Evolutionary conservation across 2,329 filamentous ascomycete species (phyloP).

Genomic region (Colletotrichum scovillei): DNA sequence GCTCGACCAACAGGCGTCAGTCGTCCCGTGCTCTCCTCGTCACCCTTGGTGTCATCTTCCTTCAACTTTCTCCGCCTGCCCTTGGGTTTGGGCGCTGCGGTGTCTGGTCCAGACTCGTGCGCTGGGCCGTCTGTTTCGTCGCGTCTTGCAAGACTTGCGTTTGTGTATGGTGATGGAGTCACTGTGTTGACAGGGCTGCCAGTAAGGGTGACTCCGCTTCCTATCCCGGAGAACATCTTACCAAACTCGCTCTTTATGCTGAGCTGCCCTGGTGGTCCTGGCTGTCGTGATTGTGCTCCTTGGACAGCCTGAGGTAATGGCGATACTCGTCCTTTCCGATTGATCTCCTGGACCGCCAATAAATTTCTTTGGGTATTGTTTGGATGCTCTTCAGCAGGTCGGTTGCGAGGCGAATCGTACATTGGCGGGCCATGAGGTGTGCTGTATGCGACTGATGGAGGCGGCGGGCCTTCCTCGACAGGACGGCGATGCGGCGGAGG

Average conservation of each 20-base stretch:
- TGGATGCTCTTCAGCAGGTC: conserved; percentile 63
- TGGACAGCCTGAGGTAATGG: conserved; percentile 94
- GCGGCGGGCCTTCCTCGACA: conserved; percentile 60
- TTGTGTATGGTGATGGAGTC: conserved; percentile 59
- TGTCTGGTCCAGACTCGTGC: conserved; percentile 58
- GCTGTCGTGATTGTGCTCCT: conserved; percentile 84
- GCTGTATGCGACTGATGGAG: conserved; percentile 63
- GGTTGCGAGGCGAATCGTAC: conserved; percentile 56
- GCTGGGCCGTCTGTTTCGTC: conserved; percentile 61
- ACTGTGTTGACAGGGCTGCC: conserved; percentile 62
- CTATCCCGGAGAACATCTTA: conserved; percentile 95
- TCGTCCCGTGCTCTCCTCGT: conserved; percentile 74
- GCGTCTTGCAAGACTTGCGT: conserved; percentile 57
- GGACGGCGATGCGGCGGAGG: conserved; percentile 53
- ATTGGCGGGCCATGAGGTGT: conserved; percentile 53
- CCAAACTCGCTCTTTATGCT: conserved; percentile 96
- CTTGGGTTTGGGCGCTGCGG: conserved; percentile 53
- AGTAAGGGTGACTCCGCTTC: conserved; percentile 63
- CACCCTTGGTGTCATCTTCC: conserved; percentile 77
- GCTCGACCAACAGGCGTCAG: conserved; percentile 68
- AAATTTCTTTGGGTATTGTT: conserved; percentile 72
- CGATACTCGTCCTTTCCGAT: conserved; percentile 85
- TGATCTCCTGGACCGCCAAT: conserved; percentile 83
- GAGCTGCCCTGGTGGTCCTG: conserved; percentile 83
- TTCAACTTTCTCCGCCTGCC: conserved; percentile 77